Evolutionary conservation across 2,329 filamentous ascomycete species (phyloP), one percentile per base, ranked within the genome.

Genomic region (Ophiostoma quercus): DNA sequence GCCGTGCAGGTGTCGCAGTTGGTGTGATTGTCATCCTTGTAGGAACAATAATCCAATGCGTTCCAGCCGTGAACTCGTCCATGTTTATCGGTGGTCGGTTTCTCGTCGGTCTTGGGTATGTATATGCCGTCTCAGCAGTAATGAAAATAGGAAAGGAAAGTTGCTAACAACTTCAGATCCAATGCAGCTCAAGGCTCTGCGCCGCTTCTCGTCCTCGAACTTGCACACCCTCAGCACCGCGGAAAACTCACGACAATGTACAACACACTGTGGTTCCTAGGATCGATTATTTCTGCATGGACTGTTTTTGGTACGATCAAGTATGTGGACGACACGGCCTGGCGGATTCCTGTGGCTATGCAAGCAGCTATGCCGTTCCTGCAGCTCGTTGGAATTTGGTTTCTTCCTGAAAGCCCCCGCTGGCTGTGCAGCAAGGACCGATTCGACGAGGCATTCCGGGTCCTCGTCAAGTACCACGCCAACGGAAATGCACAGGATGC

Each of bases 211-310:
- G 63, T 66, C 63, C 63, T 66, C 63, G 92, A 95, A 75, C 84
- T 94, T 32, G 88, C 89, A 3, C 91, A 94, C 76, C 92, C 92
- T 1, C 85, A 84, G 71, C 94, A 94, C 75, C 86, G 92, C 77
- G 92, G 91, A 16, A 83, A 88, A 72, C 85, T 95, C 41, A 94
- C 91, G 0, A 85, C 87, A 34, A 82, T 95, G 4, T 91, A 94
- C 77, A 91, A 94, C 75, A 93, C 94, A 76, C 94, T 94, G 90
- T 78, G 94, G 68, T 91, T 90, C 1, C 85, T 94, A 34, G 92
- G 92, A 70, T 82, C 90, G 19, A 84, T 95, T 1, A 80, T 88
- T 19, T 91, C 92, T 0, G 84, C 87, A 0, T 93, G 91, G 90
- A 87, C 91, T 66, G 88, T 87, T 0, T 94, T 88, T 72, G 91